Evolutionary conservation across 2,329 filamentous ascomycete species (phyloP), one percentile per base, ranked within the genome.

Genomic region (Pseudocercospora pini-densiflorae): DNA sequence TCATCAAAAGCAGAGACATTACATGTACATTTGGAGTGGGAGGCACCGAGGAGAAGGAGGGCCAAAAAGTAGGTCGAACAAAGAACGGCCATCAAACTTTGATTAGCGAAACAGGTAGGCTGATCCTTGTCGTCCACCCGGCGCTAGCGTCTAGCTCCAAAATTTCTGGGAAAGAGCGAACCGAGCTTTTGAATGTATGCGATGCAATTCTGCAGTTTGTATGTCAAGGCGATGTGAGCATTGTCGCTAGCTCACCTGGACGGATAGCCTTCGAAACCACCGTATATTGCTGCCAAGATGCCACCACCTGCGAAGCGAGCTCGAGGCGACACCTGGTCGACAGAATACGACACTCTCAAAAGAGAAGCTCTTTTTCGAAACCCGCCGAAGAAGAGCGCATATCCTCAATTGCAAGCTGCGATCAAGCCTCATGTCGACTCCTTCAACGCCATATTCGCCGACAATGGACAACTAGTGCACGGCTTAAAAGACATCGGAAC

Each of bases 371-470:
- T 99, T 23, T 99, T 99, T 79, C 86, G 88, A 75, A 90, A 96
- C 72, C 94, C 95, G 19, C 94, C 95, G 0, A 94, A 98, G 77
- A 90, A 88, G 73, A 91, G 91, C 9, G 93, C 94, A 66, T 98
- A 97, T 77, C 95, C 95, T 14, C 87, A 91, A 23, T 88, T 99
- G 57, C 90, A 94, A 74, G 87, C 87, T 68, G 92, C 94, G n/a
- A 89, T 98, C 66, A 86, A 92, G 71, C 95, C 95, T 59, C 95
- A 99, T 80, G 91, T 98, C 74, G 90, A 97, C 76, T 95, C 95
- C 6, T 99, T 97, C 87, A 97, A 99, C 83, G 89, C 89, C 61
- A 85, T 98, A 57, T 96, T 97, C 77, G 87, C 89, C 33, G 84
- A 86, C 65, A 86, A 90, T 79, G 92, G 92, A 61, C 83, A 90